Base-by-base conservation (phyloP, 2,329 filamentous ascomycete genomes). In the Colletotrichum neosansevieriae region DNA sequence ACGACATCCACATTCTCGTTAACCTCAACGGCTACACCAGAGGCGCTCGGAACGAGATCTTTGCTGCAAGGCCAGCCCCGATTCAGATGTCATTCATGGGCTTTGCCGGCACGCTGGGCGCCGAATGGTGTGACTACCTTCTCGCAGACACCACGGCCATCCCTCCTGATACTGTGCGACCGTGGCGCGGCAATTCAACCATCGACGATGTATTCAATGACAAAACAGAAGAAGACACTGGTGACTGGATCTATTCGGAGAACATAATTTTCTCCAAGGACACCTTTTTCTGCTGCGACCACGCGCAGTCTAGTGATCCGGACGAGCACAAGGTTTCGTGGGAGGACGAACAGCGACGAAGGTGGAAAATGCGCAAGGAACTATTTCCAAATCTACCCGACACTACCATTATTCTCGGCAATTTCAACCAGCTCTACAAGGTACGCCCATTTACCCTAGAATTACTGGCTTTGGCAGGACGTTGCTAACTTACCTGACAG, bases 81-180 rank as follows among this genome's bases (percentile, higher is more conserved):
- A 94, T 99, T 49, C 96, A 99, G 73, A 99, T 99, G 96, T 97
- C 96, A 0, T 99, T 99, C 75, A 99, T 99, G 96, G 96, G 96
- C 0, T 99, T 99, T 77, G 96, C 96, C 0, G 96, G 96, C 10
- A 98, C 95, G 0, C 83, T 99, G 1, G 96, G 96, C 6, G 96
- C 96, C 3, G 96, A 99, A 77, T 99, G 96, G 96, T 99, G 96
- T 74, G 96, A 99, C 77, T 99, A 99, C 75, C 90, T 99, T 15
- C 87, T 98, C 29, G 94, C 96, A 3, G 96, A 99, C 75, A 85
- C 92, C 58, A 95, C 92, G 1, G 94, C 96, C 0, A 91, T 99
- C 60, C 96, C 96, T 1, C 86, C 86, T 0, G 88, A 90, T 29
- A 98, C 95, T 0, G 83, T 98, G 32, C 89, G 94, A 12, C 94